Evolutionary conservation across 331 rosid genomes (phyloP), one percentile per base, ranked within the genome.

Genomic region (Erythrophleum ivorense): DNA sequence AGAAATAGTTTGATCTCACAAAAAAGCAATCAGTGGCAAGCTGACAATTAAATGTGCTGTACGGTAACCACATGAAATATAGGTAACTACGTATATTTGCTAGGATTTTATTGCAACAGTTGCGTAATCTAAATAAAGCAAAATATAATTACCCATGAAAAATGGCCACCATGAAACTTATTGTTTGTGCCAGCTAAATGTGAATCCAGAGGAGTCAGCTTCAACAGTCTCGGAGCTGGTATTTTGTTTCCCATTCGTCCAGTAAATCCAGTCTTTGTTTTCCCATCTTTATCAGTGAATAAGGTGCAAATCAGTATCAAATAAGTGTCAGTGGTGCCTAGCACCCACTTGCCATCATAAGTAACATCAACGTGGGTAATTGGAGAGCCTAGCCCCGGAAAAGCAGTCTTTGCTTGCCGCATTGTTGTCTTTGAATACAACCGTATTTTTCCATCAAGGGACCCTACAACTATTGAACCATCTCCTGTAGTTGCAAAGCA

Each of bases 331-430:
- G 97, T 85, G 0, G 98, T 94, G 52, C 95, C 98, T 67, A 94
- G 84, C 72, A 94, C 82, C 97, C 97, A 94, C 85, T 92, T 94
- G 58, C 97, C 98, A 81, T 95, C 98, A 59, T 77, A 92, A 48
- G 98, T 95, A 33, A 95, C 98, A 89, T 95, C 97, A 8, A 92
- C 97, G 24, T 87, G 86, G 10, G 95, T 92, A 81, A 95, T 88
- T 0, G 97, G 95, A 2, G 97, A 83, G 40, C 94, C 97, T 1
- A 95, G 92, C 77, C 98, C 97, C 0, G 97, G 98, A 75, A 95
- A 95, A 31, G 95, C 97, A 12, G 97, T 95, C 92, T 92, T 95
- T 18, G 98, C 98, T 75, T 80, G 88, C 87, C 98, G 89, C 97
- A 95, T 92, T 1, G 97, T 92, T 0, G 94, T 88, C 84, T 88